phyloP scores from a whole-genome alignment of 2,329 filamentous ascomycete species.

The Ophiocordyceps polyrhachis-furcata region DNA sequence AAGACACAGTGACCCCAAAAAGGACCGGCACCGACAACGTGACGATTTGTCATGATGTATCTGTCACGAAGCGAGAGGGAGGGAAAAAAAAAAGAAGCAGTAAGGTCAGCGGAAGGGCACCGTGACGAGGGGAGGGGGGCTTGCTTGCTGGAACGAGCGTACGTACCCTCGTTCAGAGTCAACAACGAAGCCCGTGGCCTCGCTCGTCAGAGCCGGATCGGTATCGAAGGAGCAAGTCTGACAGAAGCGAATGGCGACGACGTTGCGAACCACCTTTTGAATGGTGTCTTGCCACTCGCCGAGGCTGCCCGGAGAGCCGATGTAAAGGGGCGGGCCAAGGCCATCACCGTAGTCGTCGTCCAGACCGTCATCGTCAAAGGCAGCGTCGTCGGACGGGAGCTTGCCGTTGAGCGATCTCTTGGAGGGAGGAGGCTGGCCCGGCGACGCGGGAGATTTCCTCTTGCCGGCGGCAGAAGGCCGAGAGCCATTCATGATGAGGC shows the following conservation, averaged over 20 bases:
- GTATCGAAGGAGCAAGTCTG: slow-evolving; percentile 97
- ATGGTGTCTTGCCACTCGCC: slow-evolving; percentile 89
- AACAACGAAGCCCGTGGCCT: slow-evolving; percentile 94
- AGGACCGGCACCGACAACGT: slow-evolving; percentile 86
- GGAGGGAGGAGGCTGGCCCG: slow-evolving; percentile 16
- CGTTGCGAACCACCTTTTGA: slow-evolving; percentile 81
- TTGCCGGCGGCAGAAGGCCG: slow-evolving; percentile 24
- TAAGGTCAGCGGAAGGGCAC: background rate
- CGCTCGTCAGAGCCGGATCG: slow-evolving; percentile 81
- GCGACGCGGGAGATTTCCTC: slow-evolving; percentile 29
- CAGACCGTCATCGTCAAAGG: slow-evolving; percentile 18
- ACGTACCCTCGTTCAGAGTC: slow-evolving; percentile 66
- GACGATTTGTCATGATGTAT: slow-evolving; percentile 73
- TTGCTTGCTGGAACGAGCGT: slow-evolving; percentile 15
- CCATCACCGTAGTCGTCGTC: slow-evolving; percentile 4
- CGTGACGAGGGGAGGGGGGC: background rate
- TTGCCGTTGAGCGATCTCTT: slow-evolving; percentile 26
- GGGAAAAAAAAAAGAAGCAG: no score
- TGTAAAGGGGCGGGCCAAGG: slow-evolving; percentile 16
- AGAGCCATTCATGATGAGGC: slow-evolving; percentile 23
- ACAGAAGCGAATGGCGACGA: slow-evolving; percentile 98
- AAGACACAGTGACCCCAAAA: slow-evolving; percentile 99
- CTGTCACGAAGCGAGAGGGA: slow-evolving; percentile 10
- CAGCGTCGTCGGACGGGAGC: slow-evolving; percentile 25
- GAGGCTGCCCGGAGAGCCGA: slow-evolving; percentile 19